phyloP scores from a whole-genome alignment of 208 protist species.

The Trypanosoma scelopori region DNA sequence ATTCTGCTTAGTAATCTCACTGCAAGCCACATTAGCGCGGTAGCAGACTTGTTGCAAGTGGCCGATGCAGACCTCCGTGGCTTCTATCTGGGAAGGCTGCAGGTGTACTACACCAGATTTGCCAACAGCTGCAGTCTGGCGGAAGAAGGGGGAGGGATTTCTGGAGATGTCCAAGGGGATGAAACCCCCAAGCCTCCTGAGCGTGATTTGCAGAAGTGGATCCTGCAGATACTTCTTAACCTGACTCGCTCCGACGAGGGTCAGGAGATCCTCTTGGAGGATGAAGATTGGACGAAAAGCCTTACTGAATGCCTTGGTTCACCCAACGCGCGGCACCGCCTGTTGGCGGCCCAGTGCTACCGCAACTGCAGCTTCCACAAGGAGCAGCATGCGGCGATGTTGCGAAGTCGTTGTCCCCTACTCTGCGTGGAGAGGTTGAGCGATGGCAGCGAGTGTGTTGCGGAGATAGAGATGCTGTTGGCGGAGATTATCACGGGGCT shows the following conservation, averaged over 20 bases:
- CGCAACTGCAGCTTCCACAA: slow-evolving; percentile 74
- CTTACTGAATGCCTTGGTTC: slow-evolving; percentile 46
- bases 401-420: slow-evolving; percentile 47
- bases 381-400: slow-evolving; percentile 40
- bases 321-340: slow-evolving; percentile 43
- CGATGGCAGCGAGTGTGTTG: slow-evolving; percentile 15
- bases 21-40: slow-evolving; percentile 63
- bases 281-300: slow-evolving; percentile 65
- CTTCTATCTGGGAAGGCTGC: slow-evolving; percentile 78
- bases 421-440: slow-evolving; percentile 48
- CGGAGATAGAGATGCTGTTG: slow-evolving; percentile 50
- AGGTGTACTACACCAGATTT: slow-evolving; percentile 54
- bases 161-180: slow-evolving; percentile 5
- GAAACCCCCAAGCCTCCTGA: slow-evolving; percentile 19
- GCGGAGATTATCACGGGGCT: slow-evolving; percentile 68
- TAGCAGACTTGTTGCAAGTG: slow-evolving; percentile 75
- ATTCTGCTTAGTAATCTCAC: slow-evolving; percentile 89
- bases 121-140: slow-evolving; percentile 8
- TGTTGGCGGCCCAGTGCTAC: slow-evolving; percentile 70
- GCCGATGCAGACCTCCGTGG: slow-evolving; percentile 81
- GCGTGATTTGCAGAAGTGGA: slow-evolving; percentile 72
- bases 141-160: slow-evolving; percentile 8
- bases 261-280: slow-evolving; percentile 69
- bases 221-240: slow-evolving; percentile 82
- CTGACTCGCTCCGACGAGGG: slow-evolving; percentile 69